Base-by-base conservation (phyloP, 129 eudicot species). In the Lonicera japonica region DNA sequence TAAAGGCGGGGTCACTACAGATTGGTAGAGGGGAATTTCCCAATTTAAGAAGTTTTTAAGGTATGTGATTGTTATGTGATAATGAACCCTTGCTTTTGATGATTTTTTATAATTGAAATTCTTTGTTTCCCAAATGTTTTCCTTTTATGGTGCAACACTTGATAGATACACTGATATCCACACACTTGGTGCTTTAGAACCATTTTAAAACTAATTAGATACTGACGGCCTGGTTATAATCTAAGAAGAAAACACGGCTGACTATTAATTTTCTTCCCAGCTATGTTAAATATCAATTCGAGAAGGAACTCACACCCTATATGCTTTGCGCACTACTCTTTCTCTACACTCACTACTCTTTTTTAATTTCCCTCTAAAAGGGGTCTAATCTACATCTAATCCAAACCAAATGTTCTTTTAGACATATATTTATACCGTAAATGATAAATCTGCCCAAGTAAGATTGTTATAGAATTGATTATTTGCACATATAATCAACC, bases 1-100 rank as follows among this genome's bases (percentile, higher is more conserved):
- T 51, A 51, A 53, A 65, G 36, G 36, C 36, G 36, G 36, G 56
- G 47, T 59, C 55, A 59, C 62, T 55, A 46, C 58, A 72, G 70
- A 71, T 24, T 75, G 64, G 60, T 69, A 71, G 72, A 77, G 55
- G 70, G 79, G 70, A 64, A 70, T 68, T 77, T 78, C 82, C 82
- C 80, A 54, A 46, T 64, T 58, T 75, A 70, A 70, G 80, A 59
- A 68, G 73, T 73, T 79, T 58, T 74, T 63, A 80, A 84, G 87
- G 89, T 81, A 77, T 76, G 86, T 71, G 34, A 39, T 70, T 83
- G 70, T 73, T 72, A 73, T 73, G 40, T 57, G 43, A 55, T 68
- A 55, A 59, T 65, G 78, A 63, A 67, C 71, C 70, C 70, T 71
- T 77, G 71, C 64, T 54, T 69, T 72, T 73, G 63, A 48, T 60